phyloP scores from a whole-genome alignment of 2,329 filamentous ascomycete genomes.

The Colletotrichum siamense region DNA sequence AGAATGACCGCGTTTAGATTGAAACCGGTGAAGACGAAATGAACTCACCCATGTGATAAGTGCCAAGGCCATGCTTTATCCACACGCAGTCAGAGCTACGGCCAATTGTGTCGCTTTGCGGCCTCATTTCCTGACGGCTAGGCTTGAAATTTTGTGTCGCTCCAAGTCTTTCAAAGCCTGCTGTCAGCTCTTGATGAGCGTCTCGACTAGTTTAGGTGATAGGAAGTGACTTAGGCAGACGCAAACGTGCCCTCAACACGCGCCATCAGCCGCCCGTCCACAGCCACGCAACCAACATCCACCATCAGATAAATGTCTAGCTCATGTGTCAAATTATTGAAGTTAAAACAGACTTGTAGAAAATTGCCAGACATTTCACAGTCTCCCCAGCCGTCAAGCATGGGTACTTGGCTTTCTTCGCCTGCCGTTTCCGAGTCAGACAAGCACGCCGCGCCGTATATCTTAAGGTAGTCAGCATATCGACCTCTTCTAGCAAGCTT shows the following conservation, averaged over 20 bases:
- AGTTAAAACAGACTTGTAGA: not conserved
- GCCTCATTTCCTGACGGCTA: not conserved
- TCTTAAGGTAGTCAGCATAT: not conserved
- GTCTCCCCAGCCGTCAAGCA: not conserved
- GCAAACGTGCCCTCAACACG: not conserved
- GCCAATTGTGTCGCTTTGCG: not conserved
- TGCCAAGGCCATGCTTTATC: not conserved
- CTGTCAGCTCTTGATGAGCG: fast-evolving
- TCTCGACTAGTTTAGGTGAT: not conserved
- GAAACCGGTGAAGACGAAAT: not conserved
- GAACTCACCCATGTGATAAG: not conserved
- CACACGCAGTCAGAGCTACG: not conserved
- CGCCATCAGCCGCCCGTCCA: not conserved
- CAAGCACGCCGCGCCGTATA: too few relatives aligned
- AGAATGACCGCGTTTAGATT: not conserved
- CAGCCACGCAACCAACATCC: not conserved
- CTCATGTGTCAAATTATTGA: not conserved
- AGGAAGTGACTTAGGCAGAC: not conserved
- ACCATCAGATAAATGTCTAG: not conserved
- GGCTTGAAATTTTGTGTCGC: not conserved
- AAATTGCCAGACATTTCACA: not conserved
- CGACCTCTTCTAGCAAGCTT: not conserved
- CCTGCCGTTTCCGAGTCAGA: too few relatives aligned
- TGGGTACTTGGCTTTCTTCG: not conserved
- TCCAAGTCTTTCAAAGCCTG: not conserved